These are phyloP conservation scores for Malus hybrid DNA, from an alignment of 331 rosid species.

Conservation along the genomic window DNA sequence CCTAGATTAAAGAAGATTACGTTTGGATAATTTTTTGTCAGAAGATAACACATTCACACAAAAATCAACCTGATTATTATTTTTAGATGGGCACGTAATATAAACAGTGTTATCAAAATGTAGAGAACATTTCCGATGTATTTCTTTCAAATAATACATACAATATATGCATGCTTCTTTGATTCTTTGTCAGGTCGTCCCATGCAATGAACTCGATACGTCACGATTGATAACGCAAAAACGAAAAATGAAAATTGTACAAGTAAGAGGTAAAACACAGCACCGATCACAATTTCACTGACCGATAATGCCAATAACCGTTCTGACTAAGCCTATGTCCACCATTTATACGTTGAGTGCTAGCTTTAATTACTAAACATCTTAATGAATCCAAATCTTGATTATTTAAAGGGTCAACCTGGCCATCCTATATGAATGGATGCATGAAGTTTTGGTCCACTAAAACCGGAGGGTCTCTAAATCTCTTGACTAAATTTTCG, in stretches of 20 bases:
- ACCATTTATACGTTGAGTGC: slow-evolving; percentile 20
- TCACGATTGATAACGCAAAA: too few species aligned
- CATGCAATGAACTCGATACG: not conserved
- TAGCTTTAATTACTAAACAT: not conserved
- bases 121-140: not conserved
- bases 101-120: not conserved
- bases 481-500: not conserved
- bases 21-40: not conserved
- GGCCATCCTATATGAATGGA: not conserved
- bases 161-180: not conserved
- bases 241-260: not conserved
- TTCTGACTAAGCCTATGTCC: slow-evolving; percentile 15
- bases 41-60: not conserved
- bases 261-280: not conserved
- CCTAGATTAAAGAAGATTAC: not conserved
- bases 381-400: not conserved
- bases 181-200: not conserved
- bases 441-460: not conserved
- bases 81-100: too few species aligned
- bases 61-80: not conserved
- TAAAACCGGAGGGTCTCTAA: not conserved
- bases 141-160: not conserved
- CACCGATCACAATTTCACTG: not conserved
- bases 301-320: slow-evolving; percentile 41
- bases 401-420: not conserved